A percentile compares a stretch with the other conserved stretches of the same genome.
phyloP scores from a whole-genome alignment of 495 filamentous ascomycete genomes.

The Tuber indicum region DNA sequence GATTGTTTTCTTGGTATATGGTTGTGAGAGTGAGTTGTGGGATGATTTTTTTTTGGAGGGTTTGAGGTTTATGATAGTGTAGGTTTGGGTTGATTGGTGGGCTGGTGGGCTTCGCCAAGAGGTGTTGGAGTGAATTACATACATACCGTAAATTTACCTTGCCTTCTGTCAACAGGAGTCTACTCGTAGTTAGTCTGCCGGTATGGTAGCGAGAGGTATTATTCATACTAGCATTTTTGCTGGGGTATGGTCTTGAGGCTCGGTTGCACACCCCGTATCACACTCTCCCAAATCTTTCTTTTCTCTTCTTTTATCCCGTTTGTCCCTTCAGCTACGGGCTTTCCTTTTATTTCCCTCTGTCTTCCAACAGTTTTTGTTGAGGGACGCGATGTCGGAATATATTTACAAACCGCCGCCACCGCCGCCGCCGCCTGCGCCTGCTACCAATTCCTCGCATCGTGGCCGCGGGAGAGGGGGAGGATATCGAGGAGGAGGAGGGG shows the following conservation, averaged over 20 bases:
- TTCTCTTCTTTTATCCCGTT: not conserved
- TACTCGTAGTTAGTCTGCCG: too few species aligned
- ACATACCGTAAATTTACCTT: not conserved
- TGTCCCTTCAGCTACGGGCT: not conserved
- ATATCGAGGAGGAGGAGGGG: slow-evolving; percentile 2
- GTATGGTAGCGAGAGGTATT: not conserved
- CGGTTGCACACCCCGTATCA: not conserved
- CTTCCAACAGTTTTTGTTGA: not conserved
- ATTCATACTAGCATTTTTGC: not conserved
- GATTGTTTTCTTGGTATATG: not conserved
- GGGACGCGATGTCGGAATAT: slow-evolving; percentile 30
- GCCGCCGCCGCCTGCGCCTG: not conserved
- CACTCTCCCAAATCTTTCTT: not conserved
- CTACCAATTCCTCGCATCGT: not conserved
- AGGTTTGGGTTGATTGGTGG: not conserved
- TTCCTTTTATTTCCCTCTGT: not conserved
- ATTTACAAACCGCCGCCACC: slow-evolving; percentile 35
- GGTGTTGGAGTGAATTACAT: not conserved
- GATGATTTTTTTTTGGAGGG: not conserved
- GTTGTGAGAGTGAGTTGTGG: too few species aligned
- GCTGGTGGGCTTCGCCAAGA: not conserved
- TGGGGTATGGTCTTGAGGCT: not conserved
- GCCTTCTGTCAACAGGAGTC: too few species aligned
- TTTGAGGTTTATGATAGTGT: not conserved
- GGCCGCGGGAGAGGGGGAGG: slow-evolving; percentile 8